Evolutionary conservation across 805 yeast species (phyloP).

Genomic region (Monosporozyma solicola): DNA sequence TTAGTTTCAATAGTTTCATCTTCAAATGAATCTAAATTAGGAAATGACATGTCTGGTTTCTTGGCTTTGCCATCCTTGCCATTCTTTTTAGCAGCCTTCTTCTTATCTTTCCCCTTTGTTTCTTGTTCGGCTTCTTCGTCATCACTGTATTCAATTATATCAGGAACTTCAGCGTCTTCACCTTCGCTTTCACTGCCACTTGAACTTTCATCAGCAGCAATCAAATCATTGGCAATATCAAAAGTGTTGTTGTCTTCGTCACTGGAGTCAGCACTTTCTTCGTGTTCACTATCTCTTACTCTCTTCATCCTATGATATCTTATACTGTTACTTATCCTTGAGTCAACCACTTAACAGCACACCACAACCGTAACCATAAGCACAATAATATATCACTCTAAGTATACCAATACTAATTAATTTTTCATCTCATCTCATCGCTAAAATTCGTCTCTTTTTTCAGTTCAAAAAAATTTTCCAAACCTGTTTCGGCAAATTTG

Average conservation of each 20-base stretch:
- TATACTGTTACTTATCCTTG: neutral
- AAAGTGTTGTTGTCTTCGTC: conserved; percentile 23
- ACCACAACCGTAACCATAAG: too few species aligned
- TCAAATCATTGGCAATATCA: conserved; percentile 50
- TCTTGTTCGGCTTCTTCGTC: conserved; percentile 30
- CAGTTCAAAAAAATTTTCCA: neutral
- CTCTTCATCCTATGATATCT: neutral
- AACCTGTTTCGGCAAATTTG: neutral
- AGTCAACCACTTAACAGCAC: neutral
- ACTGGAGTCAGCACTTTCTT: conserved; percentile 1
- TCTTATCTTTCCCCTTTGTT: conserved; percentile 33
- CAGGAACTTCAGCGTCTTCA: conserved; percentile 20
- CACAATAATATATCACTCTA: too few species aligned
- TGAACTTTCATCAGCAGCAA: conserved; percentile 38
- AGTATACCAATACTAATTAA: neutral
- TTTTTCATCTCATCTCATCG: conserved; percentile 9
- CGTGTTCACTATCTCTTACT: neutral
- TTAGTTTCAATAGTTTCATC: conserved; percentile 29
- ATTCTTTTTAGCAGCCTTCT: conserved; percentile 32
- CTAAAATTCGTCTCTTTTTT: neutral
- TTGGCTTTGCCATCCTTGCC: conserved; percentile 6
- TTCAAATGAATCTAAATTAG: conserved; percentile 45
- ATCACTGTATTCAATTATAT: conserved; percentile 25
- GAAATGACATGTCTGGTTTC: conserved; percentile 29
- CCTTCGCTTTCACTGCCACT: conserved; percentile 28